A percentile compares a stretch with the other conserved stretches of the same genome.
phyloP scores from a whole-genome alignment of 345 rosid genomes.

The Hevea brasiliensis region DNA sequence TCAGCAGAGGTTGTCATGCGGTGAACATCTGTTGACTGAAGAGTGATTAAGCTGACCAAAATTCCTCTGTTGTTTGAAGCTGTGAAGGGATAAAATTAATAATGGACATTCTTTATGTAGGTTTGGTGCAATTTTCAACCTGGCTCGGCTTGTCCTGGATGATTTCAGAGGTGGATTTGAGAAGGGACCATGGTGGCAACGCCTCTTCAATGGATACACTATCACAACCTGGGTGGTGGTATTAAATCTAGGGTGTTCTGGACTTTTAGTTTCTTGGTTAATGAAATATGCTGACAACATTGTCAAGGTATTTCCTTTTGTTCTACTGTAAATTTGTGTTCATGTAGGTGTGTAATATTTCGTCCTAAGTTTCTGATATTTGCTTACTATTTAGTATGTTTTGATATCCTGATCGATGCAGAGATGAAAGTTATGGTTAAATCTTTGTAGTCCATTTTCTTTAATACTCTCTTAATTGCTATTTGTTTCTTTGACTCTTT shows the following conservation, averaged over 20 bases:
- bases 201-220: conserved; percentile 71
- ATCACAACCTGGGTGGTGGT: conserved; percentile 80
- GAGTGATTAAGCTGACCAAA: background rate
- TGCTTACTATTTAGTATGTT: no score
- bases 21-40: background rate
- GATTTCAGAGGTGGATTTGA: conserved; percentile 84
- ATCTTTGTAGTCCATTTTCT: no score
- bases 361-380: background rate
- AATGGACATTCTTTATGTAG: conserved; percentile 26
- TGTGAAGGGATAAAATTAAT: background rate
- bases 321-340: background rate
- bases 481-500: no score
- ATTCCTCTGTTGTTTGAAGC: background rate
- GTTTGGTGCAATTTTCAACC: conserved; percentile 78
- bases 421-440: no score
- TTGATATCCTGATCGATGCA: no score
- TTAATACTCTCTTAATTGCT: no score
- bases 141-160: conserved; percentile 73
- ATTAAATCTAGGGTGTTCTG: conserved; percentile 74
- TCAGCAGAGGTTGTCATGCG: background rate
- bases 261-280: conserved; percentile 78
- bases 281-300: conserved; percentile 91
- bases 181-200: conserved; percentile 89
- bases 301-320: conserved; percentile 58
- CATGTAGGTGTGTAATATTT: background rate